Evolutionary conservation across 176 grass and related monocot species (phyloP).

Genomic region (Cocos nucifera): DNA sequence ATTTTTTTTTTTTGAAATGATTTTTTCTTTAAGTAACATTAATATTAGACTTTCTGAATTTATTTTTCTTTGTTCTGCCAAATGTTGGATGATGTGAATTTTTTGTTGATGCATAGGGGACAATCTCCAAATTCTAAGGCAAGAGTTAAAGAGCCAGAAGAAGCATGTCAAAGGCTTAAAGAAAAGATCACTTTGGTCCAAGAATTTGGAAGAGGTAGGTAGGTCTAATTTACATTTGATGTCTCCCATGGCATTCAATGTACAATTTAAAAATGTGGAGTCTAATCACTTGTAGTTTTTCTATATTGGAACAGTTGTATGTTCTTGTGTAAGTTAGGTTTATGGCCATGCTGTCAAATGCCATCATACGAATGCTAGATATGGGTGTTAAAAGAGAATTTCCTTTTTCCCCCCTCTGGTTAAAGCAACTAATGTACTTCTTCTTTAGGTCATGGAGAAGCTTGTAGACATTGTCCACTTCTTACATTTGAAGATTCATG

Average conservation of each 20-base stretch:
- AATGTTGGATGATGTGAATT: neutral
- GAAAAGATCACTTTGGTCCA: slow-evolving; percentile 92
- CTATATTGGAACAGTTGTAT: too few species aligned
- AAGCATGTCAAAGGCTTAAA: slow-evolving; percentile 83
- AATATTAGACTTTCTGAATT: too few species aligned
- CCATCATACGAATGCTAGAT: too few species aligned
- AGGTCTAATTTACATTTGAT: slow-evolving; percentile 5
- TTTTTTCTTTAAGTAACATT: too few species aligned
- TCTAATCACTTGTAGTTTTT: slow-evolving; percentile 6
- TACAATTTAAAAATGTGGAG: neutral
- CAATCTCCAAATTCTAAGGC: slow-evolving; percentile 70
- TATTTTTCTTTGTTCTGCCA: too few species aligned
- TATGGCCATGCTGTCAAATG: too few species aligned
- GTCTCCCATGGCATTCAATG: too few species aligned
- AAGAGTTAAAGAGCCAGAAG: slow-evolving; percentile 83
- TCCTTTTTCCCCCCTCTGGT: too few species aligned
- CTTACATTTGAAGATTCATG: slow-evolving; percentile 83
- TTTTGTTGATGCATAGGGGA: slow-evolving; percentile 54
- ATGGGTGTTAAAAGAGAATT: too few species aligned
- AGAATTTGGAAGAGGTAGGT: slow-evolving; percentile 95
- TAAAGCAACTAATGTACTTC: neutral
- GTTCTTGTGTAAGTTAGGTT: too few species aligned
- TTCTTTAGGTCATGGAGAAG: slow-evolving; percentile 83
- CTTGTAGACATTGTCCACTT: slow-evolving; percentile 94
- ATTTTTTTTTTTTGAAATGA: neutral